phyloP scores from a whole-genome alignment of 805 yeast species.

The Saccharomycopsis guyanensis region DNA sequence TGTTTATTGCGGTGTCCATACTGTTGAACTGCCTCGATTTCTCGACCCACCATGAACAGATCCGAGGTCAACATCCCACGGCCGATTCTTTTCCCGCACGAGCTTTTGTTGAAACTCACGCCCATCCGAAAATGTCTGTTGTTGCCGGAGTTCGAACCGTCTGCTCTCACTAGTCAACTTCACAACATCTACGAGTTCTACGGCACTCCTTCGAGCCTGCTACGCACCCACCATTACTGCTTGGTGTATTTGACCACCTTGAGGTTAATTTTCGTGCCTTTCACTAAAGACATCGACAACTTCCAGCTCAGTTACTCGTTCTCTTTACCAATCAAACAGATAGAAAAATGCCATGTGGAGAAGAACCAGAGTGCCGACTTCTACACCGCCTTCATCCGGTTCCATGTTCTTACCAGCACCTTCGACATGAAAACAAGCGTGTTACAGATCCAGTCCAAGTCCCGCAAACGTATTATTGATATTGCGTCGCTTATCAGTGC shows the following conservation, averaged over 20 bases:
- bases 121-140: constrained; percentile 16
- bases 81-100: constrained; percentile 20
- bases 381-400: constrained; percentile 3
- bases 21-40: no score
- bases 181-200: constrained; percentile 9
- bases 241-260: constrained; percentile 20
- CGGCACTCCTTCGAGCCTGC: not conserved
- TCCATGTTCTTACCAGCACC: not conserved
- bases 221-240: constrained; percentile 16
- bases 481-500: constrained; percentile 19
- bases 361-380: not conserved
- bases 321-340: constrained; percentile 14
- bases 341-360: constrained; percentile 18
- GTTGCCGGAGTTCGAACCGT: constrained; percentile 2
- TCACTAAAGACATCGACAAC: constrained; percentile 4
- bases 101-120: constrained; percentile 19
- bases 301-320: constrained; percentile 14
- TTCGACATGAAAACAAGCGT: not conserved
- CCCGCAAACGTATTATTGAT: constrained; percentile 12
- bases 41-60: no score
- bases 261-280: constrained; percentile 17
- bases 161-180: constrained; percentile 1
- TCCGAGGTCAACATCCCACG: constrained; percentile 14
- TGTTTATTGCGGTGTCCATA: no score
- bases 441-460: constrained; percentile 14